These are phyloP conservation scores for Lyophyllum shimeji DNA, from an alignment of 768 basidiomycete species.

Conservation along the genomic window DNA sequence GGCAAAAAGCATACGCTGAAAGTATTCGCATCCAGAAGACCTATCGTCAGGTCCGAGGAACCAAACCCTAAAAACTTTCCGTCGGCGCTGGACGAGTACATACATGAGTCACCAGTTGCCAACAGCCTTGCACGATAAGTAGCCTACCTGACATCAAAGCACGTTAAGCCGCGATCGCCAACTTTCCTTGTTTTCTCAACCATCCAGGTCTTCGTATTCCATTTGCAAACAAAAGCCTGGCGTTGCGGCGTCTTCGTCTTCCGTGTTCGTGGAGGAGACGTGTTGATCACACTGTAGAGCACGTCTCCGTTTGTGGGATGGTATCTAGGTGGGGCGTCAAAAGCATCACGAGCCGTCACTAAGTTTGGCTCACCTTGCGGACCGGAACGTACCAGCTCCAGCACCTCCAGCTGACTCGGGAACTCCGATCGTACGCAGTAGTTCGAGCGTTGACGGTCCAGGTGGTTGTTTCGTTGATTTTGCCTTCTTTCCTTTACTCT, in stretches of 20 bases:
- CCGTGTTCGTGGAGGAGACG: constrained; percentile 56
- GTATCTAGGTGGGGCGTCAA: constrained; percentile 38
- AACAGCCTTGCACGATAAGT: neutral
- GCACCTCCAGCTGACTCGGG: constrained; percentile 48
- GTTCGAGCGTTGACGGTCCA: constrained; percentile 22
- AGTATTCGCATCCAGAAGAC: constrained; percentile 77
- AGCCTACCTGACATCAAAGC: constrained; percentile 82
- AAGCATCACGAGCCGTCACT: neutral
- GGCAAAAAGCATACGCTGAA: constrained; percentile 56
- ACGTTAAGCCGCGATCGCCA: constrained; percentile 78
- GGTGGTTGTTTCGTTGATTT: constrained; percentile 14
- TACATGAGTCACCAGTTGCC: neutral
- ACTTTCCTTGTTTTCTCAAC: constrained; percentile 68
- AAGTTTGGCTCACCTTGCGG: constrained; percentile 41
- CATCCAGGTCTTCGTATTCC: constrained; percentile 72
- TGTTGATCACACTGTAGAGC: constrained; percentile 75
- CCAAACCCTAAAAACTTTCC: constrained; percentile 86
- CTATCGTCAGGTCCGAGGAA: constrained; percentile 82
- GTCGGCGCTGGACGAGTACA: constrained; percentile 52
- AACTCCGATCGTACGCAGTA: constrained; percentile 52
- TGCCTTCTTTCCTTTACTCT: constrained; percentile 34
- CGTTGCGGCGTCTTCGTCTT: constrained; percentile 53
- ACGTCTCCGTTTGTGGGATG: constrained; percentile 51
- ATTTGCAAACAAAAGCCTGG: constrained; percentile 67
- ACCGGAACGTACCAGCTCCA: constrained; percentile 60